A percentile compares a stretch with the other conserved stretches of the same genome.
phyloP scores from a whole-genome alignment of 257 asterid species.

The Buddleja alternifolia region DNA sequence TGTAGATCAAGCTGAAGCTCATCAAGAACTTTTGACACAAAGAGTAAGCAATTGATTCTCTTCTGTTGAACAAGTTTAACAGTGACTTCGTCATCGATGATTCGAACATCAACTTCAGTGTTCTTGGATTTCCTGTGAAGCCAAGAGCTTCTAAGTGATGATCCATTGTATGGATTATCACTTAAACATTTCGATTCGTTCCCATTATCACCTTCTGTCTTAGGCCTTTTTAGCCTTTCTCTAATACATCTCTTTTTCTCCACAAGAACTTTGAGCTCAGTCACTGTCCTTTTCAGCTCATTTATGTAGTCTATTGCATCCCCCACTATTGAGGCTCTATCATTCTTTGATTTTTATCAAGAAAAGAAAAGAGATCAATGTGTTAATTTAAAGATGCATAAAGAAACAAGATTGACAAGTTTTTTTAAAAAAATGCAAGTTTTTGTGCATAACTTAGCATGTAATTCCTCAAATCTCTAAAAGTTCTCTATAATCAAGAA shows the following conservation, averaged over 20 bases:
- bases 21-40: slow-evolving; percentile 77
- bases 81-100: slow-evolving; percentile 79
- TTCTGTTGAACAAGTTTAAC: slow-evolving; percentile 89
- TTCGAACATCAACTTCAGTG: slow-evolving; percentile 84
- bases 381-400: not conserved
- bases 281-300: slow-evolving; percentile 66
- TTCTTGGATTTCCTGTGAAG: slow-evolving; percentile 80
- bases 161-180: slow-evolving; percentile 51
- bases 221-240: slow-evolving; percentile 71
- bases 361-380: slow-evolving; percentile 13
- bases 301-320: slow-evolving; percentile 65
- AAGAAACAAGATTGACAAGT: not conserved
- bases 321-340: slow-evolving; percentile 63
- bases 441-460: not conserved
- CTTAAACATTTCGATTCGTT: slow-evolving; percentile 41
- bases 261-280: slow-evolving; percentile 53
- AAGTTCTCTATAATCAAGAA: too few relatives aligned
- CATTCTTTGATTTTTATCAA: slow-evolving; percentile 39
- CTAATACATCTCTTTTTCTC: slow-evolving; percentile 73
- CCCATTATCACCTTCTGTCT: slow-evolving; percentile 43
- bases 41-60: slow-evolving; percentile 74
- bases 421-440: not conserved
- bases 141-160: slow-evolving; percentile 80
- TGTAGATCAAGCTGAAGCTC: slow-evolving; percentile 86
- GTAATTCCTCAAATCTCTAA: not conserved